phyloP scores from a whole-genome alignment of 768 basidiomycete species.

The Peribolospora baueri region DNA sequence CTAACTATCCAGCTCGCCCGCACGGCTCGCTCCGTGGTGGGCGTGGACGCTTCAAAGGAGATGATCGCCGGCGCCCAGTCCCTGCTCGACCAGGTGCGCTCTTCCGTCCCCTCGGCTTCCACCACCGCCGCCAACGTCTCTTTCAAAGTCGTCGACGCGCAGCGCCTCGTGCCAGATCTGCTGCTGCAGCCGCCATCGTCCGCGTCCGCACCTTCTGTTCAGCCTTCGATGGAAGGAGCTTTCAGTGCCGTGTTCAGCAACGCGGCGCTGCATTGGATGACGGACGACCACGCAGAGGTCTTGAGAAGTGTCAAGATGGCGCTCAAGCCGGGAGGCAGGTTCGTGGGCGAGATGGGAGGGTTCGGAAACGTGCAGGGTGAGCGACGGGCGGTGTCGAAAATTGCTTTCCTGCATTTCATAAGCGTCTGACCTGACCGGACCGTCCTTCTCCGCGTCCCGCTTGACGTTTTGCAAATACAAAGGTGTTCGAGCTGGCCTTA shows the following conservation, averaged over 20 bases:
- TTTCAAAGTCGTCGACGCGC: not conserved
- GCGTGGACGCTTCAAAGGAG: conserved; percentile 34
- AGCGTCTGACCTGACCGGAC: conserved; percentile 6
- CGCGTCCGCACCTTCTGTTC: conserved; percentile 3
- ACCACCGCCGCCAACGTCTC: conserved; percentile 6
- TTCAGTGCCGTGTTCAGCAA: conserved; percentile 62
- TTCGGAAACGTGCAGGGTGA: conserved; percentile 17
- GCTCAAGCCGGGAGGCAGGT: conserved; percentile 43
- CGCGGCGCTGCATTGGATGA: conserved; percentile 68
- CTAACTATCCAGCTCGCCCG: conserved; percentile 35
- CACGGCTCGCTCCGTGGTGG: conserved; percentile 33
- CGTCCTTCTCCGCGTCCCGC: not conserved
- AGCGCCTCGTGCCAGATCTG: conserved; percentile 1
- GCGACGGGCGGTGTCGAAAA: not conserved
- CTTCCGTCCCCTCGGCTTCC: too few relatives aligned
- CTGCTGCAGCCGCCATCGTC: not conserved
- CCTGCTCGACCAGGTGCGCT: conserved; percentile 22
- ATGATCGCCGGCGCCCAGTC: conserved; percentile 37
- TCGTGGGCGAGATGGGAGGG: conserved; percentile 55
- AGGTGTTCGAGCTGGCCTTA: not conserved
- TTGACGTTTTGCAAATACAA: not conserved
- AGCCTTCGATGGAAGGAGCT: conserved; percentile 15
- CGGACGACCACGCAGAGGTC: conserved; percentile 41
- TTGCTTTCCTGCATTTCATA: not conserved
- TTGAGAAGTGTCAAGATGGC: conserved; percentile 34